Evolutionary conservation across 306 rosid species (phyloP), one percentile per base, ranked within the genome.

Genomic region (Mimosa bimucronata): DNA sequence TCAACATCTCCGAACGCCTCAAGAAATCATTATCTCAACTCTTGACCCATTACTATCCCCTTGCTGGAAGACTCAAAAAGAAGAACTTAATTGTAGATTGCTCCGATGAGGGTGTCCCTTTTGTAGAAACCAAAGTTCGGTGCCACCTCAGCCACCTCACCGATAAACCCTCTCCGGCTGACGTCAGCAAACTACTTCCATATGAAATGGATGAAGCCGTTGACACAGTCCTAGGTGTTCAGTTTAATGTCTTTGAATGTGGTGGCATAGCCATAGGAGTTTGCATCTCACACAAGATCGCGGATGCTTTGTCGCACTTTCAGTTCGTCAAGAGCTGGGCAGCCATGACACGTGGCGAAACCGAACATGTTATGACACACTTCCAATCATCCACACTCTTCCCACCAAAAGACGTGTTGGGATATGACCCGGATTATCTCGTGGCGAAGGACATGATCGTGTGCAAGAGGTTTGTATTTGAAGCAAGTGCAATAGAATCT

Each of bases 381-480:
- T 77, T 88, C 42, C 55, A 26, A 6, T 87, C 86, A 0, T 83
- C 80, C 13, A 72, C 67, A 14, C 76, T 90, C 7, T 90, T 90
- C 75, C 94, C 90, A 1, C 81, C 88, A 1, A 82, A 65, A 66
- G 46, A 76, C 16, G 41, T 45, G 16, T 44, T 60, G 0, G 75
- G 84, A 34, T 82, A 13, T n/a, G 68, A 75, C 58, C 55, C 90
- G 0, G 3, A 77, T 1, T 13, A 11, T 0, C 48, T 44, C 3
- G 73, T 85, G 15, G 18, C 29, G 14, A 88, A 46, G 64, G 64
- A 57, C 6, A 76, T 72, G 3, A 53, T 73, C 14, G 67, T 74
- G 26, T 76, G 88, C 12, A 88, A 86, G 61, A 86, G 81, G 73
- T 90, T 88, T 31, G 85, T 76, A 45, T 84, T 90, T 48, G 77